Evolutionary conservation across 1,139 yeast species (phyloP), one percentile per base, ranked within the genome.

Genomic region (Blastobotrys elegans): DNA sequence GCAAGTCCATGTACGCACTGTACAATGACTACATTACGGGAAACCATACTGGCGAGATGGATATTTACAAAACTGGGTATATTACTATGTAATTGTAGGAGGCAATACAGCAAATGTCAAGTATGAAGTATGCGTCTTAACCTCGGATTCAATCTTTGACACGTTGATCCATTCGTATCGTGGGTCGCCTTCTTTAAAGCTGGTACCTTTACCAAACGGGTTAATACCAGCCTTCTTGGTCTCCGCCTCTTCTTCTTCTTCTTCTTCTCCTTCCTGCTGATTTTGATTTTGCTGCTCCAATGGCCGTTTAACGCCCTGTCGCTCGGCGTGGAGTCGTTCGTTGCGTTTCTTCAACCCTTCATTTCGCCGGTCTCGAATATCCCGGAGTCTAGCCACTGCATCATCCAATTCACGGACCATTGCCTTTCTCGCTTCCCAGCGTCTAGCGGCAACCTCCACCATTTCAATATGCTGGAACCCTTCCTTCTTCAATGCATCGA

Each of bases 381-480:
- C 97, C 59, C 81, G 76, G 48, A 94, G 70, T 56, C 97, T 76
- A 47, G 78, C 82, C 14, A 92, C 70, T 0, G 94, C 97, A 63
- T 92, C 96, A 48, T 77, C 82, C 2, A 89, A 74, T 43, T 80
- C 79, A 55, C 90, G 77, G 16, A 84, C 81, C 97, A 92, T 89
- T 51, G 82, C 88, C 60, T 86, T 83, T 59, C 96, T 81, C 17
- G 95, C 88, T 64, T 90, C 97, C 88, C 94, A 92, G 55, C 87
- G 77, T 57, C 78, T 79, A 2, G 92, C 87, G 33, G 85, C 83
- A 38, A 90, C 82, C 63, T 92, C 98, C 5, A 90, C 95, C 90
- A 89, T 86, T 65, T 94, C 96, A 30, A 94, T 82, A 35, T 79
- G 77, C n/a, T 77, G 75, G 96, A 97, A 94, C 0, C 95, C 96